Conservation (phyloP, 371 early-diverging fungal species). For the Blakeslea trispora region DNA sequence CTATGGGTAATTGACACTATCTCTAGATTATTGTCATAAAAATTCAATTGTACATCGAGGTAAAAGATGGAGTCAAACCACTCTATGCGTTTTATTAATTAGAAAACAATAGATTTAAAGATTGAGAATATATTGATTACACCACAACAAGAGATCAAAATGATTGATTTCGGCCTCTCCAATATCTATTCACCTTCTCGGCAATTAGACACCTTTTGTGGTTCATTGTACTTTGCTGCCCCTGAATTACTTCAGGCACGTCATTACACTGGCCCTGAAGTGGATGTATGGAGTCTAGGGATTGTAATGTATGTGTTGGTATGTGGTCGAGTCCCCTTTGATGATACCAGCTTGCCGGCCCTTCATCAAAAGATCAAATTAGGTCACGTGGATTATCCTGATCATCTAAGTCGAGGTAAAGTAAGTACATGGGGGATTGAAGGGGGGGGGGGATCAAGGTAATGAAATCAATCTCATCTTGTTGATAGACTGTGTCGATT, state of each 20-base stretch:
- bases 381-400: slow-evolving; percentile 51
- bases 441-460: no score
- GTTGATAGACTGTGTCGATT: slow-evolving; percentile 70
- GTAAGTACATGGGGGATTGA: background rate
- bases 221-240: slow-evolving; percentile 81
- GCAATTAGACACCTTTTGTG: slow-evolving; percentile 79
- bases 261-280: slow-evolving; percentile 83
- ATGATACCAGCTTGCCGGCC: slow-evolving; percentile 65
- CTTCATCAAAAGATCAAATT: slow-evolving; percentile 70
- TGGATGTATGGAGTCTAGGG: slow-evolving; percentile 93
- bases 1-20: no score
- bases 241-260: slow-evolving; percentile 89
- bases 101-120: slow-evolving; percentile 72
- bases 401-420: slow-evolving; percentile 48
- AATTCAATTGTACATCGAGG: slow-evolving; percentile 74
- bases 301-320: slow-evolving; percentile 87
- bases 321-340: slow-evolving; percentile 87
- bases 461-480: no score
- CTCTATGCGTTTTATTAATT: background rate
- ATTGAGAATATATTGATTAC: slow-evolving; percentile 88
- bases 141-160: slow-evolving; percentile 55
- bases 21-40: slow-evolving; percentile 58
- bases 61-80: slow-evolving; percentile 6
- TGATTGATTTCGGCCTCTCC: slow-evolving; percentile 90
- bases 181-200: slow-evolving; percentile 73